These are phyloP conservation scores for Croton laevigatus DNA, from an alignment of 441 rosid species.

Conservation along the genomic window DNA sequence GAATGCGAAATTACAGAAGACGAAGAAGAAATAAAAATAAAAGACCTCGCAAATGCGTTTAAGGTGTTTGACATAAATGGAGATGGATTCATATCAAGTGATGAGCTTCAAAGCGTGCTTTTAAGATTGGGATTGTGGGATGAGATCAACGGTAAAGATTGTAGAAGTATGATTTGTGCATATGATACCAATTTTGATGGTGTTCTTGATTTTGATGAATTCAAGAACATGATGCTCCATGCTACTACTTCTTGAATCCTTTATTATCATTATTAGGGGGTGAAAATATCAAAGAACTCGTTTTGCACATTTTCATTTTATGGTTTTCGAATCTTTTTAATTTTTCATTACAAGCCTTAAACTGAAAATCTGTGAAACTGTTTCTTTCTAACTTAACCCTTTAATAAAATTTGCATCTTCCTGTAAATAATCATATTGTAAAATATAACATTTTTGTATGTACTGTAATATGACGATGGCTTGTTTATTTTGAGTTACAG, in stretches of 20 bases:
- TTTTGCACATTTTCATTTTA: too few species aligned
- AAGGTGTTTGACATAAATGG: constrained; percentile 61
- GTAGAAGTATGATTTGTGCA: constrained; percentile 54
- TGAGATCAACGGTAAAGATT: constrained; percentile 49
- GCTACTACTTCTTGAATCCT: background rate
- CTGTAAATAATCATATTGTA: too few species aligned
- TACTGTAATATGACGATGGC: too few species aligned
- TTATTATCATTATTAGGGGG: too few species aligned
- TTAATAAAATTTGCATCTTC: too few species aligned
- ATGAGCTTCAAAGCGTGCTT: constrained; percentile 69
- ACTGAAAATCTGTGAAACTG: too few species aligned
- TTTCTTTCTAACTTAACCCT: too few species aligned
- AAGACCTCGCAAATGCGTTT: constrained; percentile 52
- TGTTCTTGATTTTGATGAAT: constrained; percentile 68
- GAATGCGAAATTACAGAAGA: background rate
- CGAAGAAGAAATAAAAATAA: constrained; percentile 1
- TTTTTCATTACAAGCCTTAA: too few species aligned
- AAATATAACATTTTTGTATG: too few species aligned
- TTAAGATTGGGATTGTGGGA: constrained; percentile 69
- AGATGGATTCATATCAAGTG: constrained; percentile 70
- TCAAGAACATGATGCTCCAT: constrained; percentile 65
- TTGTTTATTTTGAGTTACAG: too few species aligned
- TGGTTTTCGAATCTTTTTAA: too few species aligned
- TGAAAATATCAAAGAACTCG: too few species aligned
- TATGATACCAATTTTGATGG: constrained; percentile 71